A percentile compares a stretch with the other conserved stretches of the same genome.
Conservation (phyloP, 129 eudicot genomes). For the Escallonia herrerae region DNA sequence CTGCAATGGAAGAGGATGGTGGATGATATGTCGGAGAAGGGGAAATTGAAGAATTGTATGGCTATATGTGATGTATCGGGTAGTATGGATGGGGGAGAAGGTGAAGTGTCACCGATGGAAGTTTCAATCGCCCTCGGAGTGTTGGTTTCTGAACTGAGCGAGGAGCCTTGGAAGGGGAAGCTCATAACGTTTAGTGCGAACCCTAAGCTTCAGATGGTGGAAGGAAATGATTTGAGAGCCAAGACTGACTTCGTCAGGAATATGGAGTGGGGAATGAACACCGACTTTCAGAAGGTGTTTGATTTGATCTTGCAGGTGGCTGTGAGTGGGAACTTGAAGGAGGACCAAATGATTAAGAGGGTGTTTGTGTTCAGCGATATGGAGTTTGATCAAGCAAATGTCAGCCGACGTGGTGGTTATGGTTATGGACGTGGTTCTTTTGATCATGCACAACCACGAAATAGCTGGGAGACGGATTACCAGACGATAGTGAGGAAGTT, state of each 20-base stretch:
- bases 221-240: background rate
- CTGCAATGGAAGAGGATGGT: slow-evolving; percentile 7
- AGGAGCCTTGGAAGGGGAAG: slow-evolving; percentile 6
- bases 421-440: too few species aligned
- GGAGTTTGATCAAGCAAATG: slow-evolving; percentile 4
- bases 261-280: slow-evolving; percentile 2
- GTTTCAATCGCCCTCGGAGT: slow-evolving; percentile 3
- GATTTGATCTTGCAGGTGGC: background rate
- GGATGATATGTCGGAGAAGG: background rate
- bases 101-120: background rate
- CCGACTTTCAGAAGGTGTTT: slow-evolving; percentile 1
- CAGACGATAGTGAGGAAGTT: background rate
- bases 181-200: background rate
- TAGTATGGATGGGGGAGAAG: background rate
- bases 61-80: slow-evolving; percentile 11
- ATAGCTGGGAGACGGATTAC: slow-evolving; percentile 16
- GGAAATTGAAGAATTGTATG: slow-evolving; percentile 6
- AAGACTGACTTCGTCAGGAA: slow-evolving; percentile 3
- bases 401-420: too few species aligned
- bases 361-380: slow-evolving; percentile 14
- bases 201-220: slow-evolving; percentile 3
- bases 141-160: background rate
- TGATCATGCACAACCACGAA: background rate
- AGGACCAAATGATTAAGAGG: slow-evolving; percentile 9
- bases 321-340: background rate